Conservation (phyloP, 2,329 filamentous ascomycete species). For the Monilinia fructicola region DNA sequence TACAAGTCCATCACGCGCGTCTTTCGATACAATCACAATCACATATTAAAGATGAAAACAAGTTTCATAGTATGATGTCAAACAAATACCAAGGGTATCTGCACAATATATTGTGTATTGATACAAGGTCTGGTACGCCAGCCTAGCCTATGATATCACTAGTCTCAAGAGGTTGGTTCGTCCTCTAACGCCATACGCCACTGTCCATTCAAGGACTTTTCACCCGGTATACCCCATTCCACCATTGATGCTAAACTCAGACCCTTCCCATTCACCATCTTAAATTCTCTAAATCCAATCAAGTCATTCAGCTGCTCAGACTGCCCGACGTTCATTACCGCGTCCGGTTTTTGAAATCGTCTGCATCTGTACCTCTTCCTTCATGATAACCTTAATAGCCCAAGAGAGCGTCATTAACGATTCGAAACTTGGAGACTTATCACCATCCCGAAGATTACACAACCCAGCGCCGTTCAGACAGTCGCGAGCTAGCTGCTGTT, state of each 20-base stretch:
- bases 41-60: not conserved
- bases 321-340: constrained; percentile 37
- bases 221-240: constrained; percentile 24
- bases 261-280: constrained; percentile 16
- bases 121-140: constrained; percentile 13
- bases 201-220: constrained; percentile 37
- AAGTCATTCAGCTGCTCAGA: constrained; percentile 35
- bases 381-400: constrained; percentile 38
- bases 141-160: not conserved
- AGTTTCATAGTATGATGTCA: not conserved
- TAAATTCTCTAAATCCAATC: constrained; percentile 32
- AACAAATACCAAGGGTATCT: not conserved
- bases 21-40: not conserved
- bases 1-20: no score
- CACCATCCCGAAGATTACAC: constrained; percentile 32
- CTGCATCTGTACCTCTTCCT: constrained; percentile 31
- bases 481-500: constrained; percentile 42
- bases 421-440: constrained; percentile 36
- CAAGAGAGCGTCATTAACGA: constrained; percentile 40
- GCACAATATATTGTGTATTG: constrained; percentile 8
- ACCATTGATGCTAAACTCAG: constrained; percentile 27
- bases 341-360: constrained; percentile 32
- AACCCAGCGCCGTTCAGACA: constrained; percentile 38
- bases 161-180: constrained; percentile 22
- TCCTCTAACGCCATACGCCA: constrained; percentile 36